phyloP scores from a whole-genome alignment of 495 filamentous ascomycete genomes.

The Podospora bellae-mahoneyi region DNA sequence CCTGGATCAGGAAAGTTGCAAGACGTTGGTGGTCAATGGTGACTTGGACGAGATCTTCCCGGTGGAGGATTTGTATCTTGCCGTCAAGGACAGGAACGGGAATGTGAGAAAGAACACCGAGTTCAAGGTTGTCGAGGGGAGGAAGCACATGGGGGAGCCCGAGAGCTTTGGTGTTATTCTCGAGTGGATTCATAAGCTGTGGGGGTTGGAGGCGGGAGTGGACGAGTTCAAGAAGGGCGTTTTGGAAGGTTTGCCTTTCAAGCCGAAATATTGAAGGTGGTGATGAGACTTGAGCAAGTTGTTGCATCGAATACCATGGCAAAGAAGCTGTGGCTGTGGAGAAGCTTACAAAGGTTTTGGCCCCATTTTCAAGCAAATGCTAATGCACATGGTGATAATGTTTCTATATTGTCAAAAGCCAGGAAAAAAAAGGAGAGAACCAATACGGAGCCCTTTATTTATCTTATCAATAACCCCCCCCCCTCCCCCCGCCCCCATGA shows the following conservation, averaged over 20 bases:
- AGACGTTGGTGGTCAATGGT: conserved; percentile 65
- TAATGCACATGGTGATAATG: no score
- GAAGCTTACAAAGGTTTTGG: no score
- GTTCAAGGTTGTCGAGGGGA: conserved; percentile 42
- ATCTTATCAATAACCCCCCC: no score
- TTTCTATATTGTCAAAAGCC: no score
- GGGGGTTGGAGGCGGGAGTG: conserved; percentile 23
- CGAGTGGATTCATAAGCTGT: conserved; percentile 25
- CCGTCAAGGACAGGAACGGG: conserved; percentile 48
- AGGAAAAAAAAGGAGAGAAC: no score
- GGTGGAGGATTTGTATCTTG: conserved; percentile 62
- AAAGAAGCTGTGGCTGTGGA: no score
- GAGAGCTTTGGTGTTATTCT: conserved; percentile 25
- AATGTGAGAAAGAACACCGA: conserved; percentile 54
- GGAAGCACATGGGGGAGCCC: conserved; percentile 31
- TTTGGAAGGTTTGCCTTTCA: not conserved
- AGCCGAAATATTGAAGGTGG: not conserved
- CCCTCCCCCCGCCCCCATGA: no score
- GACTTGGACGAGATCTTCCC: conserved; percentile 66
- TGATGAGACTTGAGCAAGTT: not conserved
- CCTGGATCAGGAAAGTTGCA: conserved; percentile 54
- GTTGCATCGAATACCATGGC: no score
- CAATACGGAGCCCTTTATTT: no score
- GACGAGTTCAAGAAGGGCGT: conserved; percentile 8
- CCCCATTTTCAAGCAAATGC: no score